A percentile compares a stretch with the other conserved stretches of the same genome.
Evolutionary conservation across 2,329 filamentous ascomycete species (phyloP).

Genomic region (Ophiobolus disseminans): DNA sequence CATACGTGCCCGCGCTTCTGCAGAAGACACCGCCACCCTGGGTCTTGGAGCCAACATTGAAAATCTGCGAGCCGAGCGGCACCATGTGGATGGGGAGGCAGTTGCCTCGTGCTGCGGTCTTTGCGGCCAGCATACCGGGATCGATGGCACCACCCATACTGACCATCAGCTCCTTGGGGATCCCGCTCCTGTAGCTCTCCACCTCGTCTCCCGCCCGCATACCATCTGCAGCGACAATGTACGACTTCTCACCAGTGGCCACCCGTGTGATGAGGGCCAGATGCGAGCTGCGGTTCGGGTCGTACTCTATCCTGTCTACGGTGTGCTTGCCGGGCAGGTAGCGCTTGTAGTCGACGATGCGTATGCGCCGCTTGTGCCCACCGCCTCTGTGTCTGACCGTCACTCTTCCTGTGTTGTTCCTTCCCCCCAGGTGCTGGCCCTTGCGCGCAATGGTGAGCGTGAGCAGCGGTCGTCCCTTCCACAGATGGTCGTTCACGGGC

Average conservation of each 20-base stretch:
- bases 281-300: conserved; percentile 90
- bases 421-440: conserved; percentile 88
- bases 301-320: conserved; percentile 95
- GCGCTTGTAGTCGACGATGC: conserved; percentile 88
- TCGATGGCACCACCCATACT: conserved; percentile 94
- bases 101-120: conserved; percentile 92
- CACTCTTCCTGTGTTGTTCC: conserved; percentile 84
- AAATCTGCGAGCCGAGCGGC: conserved; percentile 90
- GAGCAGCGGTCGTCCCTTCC: conserved; percentile 86
- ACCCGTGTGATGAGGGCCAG: conserved; percentile 85
- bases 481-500: conserved; percentile 94
- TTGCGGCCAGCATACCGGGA: conserved; percentile 93
- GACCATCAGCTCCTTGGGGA: conserved; percentile 83
- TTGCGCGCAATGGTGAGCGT: conserved; percentile 90
- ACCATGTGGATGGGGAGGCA: conserved; percentile 96
- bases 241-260: conserved; percentile 77
- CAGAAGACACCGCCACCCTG: conserved; percentile 86
- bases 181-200: conserved; percentile 89
- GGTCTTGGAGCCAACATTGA: conserved; percentile 80
- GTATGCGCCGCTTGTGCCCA: conserved; percentile 88
- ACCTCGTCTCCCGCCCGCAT: conserved; percentile 90
- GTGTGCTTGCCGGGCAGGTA: conserved; percentile 79
- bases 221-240: conserved; percentile 94
- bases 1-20: conserved; percentile 91
- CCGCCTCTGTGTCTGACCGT: conserved; percentile 92